Evolutionary conservation across 2,329 filamentous ascomycete genomes (phyloP).

Genomic region (Mycosphaerella arachidis): DNA sequence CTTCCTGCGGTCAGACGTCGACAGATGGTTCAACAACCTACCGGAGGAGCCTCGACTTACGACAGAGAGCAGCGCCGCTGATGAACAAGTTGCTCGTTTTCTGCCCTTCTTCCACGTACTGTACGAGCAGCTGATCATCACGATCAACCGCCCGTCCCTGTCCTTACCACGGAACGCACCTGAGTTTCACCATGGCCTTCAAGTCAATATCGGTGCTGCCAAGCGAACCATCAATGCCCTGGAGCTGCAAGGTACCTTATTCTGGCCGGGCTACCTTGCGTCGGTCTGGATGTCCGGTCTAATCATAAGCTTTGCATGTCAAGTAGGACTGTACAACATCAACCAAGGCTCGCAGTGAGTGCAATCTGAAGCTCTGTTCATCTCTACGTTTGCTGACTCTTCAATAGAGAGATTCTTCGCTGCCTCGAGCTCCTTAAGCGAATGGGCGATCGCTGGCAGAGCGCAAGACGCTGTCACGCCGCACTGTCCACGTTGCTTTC

Average conservation of each 20-base stretch:
- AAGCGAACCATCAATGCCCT: conserved; percentile 29
- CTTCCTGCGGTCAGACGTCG: conserved; percentile 22
- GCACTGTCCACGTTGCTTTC: conserved; percentile 19
- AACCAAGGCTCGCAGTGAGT: conserved; percentile 21
- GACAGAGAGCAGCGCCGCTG: conserved; percentile 13
- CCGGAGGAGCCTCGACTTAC: conserved; percentile 18
- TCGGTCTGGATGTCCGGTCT: conserved; percentile 38
- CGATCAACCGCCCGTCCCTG: conserved; percentile 35
- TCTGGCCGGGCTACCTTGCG: conserved; percentile 36
- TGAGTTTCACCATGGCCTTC: conserved; percentile 33
- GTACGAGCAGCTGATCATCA: conserved; percentile 34
- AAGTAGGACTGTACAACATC: conserved; percentile 30
- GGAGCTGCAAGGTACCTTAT: conserved; percentile 19
- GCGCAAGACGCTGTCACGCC: conserved; percentile 19
- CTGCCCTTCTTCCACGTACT: conserved; percentile 31
- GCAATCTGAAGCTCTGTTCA: not conserved
- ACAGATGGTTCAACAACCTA: conserved; percentile 25
- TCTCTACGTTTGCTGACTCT: not conserved
- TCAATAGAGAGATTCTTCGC: conserved; percentile 16
- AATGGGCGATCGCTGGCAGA: conserved; percentile 19
- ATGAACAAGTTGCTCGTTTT: conserved; percentile 19
- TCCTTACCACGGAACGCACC: conserved; percentile 29
- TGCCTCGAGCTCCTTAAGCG: conserved; percentile 19
- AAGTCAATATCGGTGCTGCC: conserved; percentile 30
- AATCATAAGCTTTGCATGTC: conserved; percentile 34